Base-by-base conservation (phyloP, 2,329 filamentous ascomycete species). In the Fusarium sp. region DNA sequence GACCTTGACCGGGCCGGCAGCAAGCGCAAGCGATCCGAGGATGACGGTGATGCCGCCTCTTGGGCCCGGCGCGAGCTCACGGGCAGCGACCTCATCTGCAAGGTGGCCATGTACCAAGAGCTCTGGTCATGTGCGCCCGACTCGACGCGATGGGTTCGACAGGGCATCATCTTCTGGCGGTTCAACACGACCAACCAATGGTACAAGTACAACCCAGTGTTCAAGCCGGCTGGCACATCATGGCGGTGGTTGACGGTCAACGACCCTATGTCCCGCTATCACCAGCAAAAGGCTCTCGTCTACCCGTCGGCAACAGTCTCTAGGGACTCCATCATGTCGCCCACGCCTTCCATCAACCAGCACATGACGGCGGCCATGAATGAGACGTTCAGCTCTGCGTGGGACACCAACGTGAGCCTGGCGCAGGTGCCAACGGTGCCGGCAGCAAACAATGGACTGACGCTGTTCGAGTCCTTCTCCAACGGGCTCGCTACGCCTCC, bases 81-180 rank as follows among this genome's bases (percentile, higher is more conserved):
- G 2, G 87, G 88, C 73, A 88, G 88, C 77, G 88, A 91, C 50
- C 84, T 91, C 66, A 86, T 92, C 61, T 85, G 87, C 73, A 88
- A 88, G 79, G 89, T 92, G 54, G 89, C 89, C 79, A 92, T 92
- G 90, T 90, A 91, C 79, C 91, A 92, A 79, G 91, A 92, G 83
- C 85, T 92, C 38, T 91, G 88, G 86, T 91, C 89, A 5, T 83
- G 83, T 71, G 81, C 88, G 5, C 86, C 86, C 7, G 84, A 85
- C 66, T 83, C 82, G 18, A 79, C 79, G 54, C 80, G 83, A 75
- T 92, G 89, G 88, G 86, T 84, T 11, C 87, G 89, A n/a, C 88
- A 90, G 59, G 87, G 85, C 36, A 87, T 92, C 66, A 85, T 92
- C 64, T 85, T 92, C 40, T 92, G 91, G 91, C 90, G 89, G 3